These are phyloP conservation scores for Thraustochytrium striatum DNA, from an alignment of 352 stramenopile genomes.

Conservation along the genomic window DNA sequence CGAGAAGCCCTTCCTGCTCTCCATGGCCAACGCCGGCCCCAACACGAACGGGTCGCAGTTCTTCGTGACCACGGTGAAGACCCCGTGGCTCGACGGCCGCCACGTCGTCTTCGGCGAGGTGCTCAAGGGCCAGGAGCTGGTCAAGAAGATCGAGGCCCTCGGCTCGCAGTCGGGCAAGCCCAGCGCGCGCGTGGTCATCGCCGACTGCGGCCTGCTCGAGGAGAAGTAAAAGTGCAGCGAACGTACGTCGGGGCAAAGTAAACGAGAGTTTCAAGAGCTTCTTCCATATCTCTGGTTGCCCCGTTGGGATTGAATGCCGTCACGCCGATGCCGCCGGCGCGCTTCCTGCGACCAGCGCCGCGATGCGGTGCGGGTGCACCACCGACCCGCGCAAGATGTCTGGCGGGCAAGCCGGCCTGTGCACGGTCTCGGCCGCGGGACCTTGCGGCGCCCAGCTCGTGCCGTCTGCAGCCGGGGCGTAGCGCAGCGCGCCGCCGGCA, in stretches of 20 bases:
- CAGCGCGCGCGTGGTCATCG: conserved; percentile 81
- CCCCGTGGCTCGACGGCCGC: conserved; percentile 80
- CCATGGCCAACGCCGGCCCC: conserved; percentile 91
- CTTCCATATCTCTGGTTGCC: not conserved
- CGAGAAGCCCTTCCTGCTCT: conserved; percentile 80
- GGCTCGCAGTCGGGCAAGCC: conserved; percentile 86
- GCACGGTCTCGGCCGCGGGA: not conserved
- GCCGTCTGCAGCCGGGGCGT: not conserved
- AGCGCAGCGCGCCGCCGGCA: not conserved
- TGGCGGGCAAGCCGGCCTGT: not conserved
- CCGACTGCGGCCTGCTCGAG: conserved; percentile 78
- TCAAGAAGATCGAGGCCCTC: conserved; percentile 92
- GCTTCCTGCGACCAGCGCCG: not conserved
- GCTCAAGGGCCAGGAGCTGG: conserved; percentile 83
- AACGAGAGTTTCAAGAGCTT: not conserved
- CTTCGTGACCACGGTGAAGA: conserved; percentile 90
- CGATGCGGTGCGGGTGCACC: not conserved
- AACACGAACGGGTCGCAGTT: conserved; percentile 97
- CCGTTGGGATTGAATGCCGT: not conserved
- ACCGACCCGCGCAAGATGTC: not conserved
- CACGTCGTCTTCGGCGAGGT: conserved; percentile 93
- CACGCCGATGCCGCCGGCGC: not conserved
- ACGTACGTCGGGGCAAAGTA: not conserved
- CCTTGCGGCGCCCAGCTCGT: not conserved
- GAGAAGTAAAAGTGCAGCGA: too few species aligned